Conservation (phyloP, 768 basidiomycete species). For the Atractiella rhizophila region DNA sequence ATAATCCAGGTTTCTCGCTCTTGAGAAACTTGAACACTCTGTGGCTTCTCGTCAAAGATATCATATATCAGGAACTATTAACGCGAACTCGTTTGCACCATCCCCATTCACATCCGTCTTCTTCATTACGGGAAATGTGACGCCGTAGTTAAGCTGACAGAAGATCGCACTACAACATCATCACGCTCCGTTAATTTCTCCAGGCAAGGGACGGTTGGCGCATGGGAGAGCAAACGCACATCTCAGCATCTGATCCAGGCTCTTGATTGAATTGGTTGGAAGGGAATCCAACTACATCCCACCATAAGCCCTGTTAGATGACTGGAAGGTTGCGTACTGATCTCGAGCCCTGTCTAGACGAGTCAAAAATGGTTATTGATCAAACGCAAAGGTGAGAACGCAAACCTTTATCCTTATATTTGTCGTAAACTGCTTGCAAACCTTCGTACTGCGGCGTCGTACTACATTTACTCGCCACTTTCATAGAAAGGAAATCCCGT, state of each 20-base stretch:
- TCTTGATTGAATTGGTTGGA: constrained; percentile 84
- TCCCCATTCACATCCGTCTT: constrained; percentile 75
- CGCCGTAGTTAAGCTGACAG: constrained; percentile 75
- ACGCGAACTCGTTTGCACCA: constrained; percentile 47
- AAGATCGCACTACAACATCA: constrained; percentile 21
- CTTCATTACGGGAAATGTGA: constrained; percentile 68
- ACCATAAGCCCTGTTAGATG: not conserved
- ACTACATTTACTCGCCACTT: too few relatives aligned
- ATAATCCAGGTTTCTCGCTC: constrained; percentile 42
- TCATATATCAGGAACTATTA: too few relatives aligned
- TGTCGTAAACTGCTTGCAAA: constrained; percentile 63
- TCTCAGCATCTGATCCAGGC: too few relatives aligned
- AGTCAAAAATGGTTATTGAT: too few relatives aligned
- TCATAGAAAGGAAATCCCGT: too few relatives aligned
- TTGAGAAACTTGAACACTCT: constrained; percentile 73
- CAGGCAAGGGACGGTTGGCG: too few relatives aligned
- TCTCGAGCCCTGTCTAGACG: too few relatives aligned
- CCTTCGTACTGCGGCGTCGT: constrained; percentile 30
- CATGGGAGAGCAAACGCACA: constrained; percentile 23
- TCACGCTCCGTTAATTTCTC: not conserved
- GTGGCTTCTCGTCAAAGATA: too few relatives aligned
- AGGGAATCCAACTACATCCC: constrained; percentile 32
- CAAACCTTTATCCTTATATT: constrained; percentile 51
- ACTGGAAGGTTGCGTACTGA: not conserved
- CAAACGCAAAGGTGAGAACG: too few relatives aligned